Evolutionary conservation across 2,329 filamentous ascomycete species (phyloP), one percentile per base, ranked within the genome.

Genomic region (Penicillium sp.): DNA sequence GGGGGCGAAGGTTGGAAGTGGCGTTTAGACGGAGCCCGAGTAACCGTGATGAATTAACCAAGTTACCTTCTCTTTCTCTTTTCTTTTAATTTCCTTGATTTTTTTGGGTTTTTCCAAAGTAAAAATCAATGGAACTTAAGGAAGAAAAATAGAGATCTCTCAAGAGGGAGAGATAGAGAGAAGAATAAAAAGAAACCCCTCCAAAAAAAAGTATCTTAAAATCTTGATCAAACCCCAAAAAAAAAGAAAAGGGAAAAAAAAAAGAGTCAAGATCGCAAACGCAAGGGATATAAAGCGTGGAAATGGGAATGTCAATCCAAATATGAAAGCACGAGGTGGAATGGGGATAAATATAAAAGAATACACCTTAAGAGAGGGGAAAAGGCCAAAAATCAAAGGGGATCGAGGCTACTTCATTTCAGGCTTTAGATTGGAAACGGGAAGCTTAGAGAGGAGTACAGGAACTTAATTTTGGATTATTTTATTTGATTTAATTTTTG

Each of bases 281-380:
- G 67, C 64, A 67, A 68, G 68, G 68, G 67, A 64, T 65, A 59
- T 57, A 47, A 50, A 66, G 69, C 70, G 70, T 72, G 70, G 70
- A 65, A 67, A 60, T 38, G 49, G 57, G 61, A 65, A 66, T 66
- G 64, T 63, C 53, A 61, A 64, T 63, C 62, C 55, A 63, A 61
- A 44, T 61, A 65, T 65, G 62, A 50, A 56, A 63, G 57, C 49
- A 55, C 52, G 60, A 62, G 57, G 58, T 54, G 55, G 45, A 50
- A 58, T 50, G 53, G 47, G 43, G 53, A 60, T 45, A 64, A 62
- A 63, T 54, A 51, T 63, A 63, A 54, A 45, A 55, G 56, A 45
- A 38, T 34, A 53, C 44, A 33, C 41, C 41, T 44, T 44, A 43
- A 50, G 38, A 29, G 45, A 44, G 59, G 56, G 61, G 58, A 48